phyloP scores from a whole-genome alignment of 306 rosid species.

The Vigna nakashimae region DNA sequence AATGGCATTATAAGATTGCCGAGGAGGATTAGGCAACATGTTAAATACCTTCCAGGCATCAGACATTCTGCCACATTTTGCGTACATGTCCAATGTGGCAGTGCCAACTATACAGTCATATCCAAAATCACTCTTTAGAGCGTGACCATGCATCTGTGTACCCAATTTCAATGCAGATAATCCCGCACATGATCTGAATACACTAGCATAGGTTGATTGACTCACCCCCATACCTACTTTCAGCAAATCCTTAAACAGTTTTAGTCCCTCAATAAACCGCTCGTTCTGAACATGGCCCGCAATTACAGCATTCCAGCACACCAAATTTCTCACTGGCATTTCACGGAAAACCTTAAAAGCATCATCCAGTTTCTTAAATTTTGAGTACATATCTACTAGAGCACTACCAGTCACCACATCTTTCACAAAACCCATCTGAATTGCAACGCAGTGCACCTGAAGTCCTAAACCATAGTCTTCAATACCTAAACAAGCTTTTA shows the following conservation, averaged over 20 bases:
- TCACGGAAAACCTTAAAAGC: constrained; percentile 62
- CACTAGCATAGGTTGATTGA: constrained; percentile 87
- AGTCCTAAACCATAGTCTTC: constrained; percentile 64
- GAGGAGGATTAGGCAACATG: constrained; percentile 57
- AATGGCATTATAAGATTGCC: constrained; percentile 83
- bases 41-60: constrained; percentile 75
- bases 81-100: constrained; percentile 91
- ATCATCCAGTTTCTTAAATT: constrained; percentile 59
- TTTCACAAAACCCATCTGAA: constrained; percentile 63
- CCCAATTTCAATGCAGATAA: constrained; percentile 69
- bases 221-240: constrained; percentile 69
- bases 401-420: constrained; percentile 82
- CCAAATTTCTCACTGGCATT: constrained; percentile 71
- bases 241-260: constrained; percentile 73
- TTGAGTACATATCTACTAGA: constrained; percentile 79
- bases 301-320: constrained; percentile 83
- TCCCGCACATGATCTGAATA: constrained; percentile 84
- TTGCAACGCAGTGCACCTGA: constrained; percentile 72
- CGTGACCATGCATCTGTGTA: constrained; percentile 76
- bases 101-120: constrained; percentile 77
- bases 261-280: constrained; percentile 58
- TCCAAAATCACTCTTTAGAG: constrained; percentile 68
- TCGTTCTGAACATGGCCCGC: constrained; percentile 85
- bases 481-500: constrained; percentile 68
- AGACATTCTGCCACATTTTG: constrained; percentile 66